Evolutionary conservation across 768 basidiomycete genomes (phyloP).

Genomic region (Suillus placidus): DNA sequence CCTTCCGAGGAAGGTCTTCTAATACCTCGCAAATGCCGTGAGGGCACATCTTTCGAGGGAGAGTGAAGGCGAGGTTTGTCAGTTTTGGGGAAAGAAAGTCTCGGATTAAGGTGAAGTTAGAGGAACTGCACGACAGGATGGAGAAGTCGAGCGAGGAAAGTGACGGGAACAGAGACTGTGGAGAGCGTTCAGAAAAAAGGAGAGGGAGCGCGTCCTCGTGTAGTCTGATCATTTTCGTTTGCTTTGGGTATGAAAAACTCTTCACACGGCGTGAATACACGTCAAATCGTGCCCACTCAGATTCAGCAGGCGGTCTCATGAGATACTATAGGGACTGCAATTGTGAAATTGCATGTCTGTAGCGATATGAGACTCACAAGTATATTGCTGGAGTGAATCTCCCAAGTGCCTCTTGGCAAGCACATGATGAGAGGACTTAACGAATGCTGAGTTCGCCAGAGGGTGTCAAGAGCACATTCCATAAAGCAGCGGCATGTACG

Average conservation of each 20-base stretch:
- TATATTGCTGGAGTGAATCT: constrained; percentile 19
- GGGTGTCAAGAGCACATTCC: constrained; percentile 34
- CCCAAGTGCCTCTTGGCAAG: constrained; percentile 29
- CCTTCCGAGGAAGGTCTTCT: constrained; percentile 26
- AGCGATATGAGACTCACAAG: constrained; percentile 24
- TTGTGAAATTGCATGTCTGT: background rate
- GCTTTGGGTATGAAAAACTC: constrained; percentile 27
- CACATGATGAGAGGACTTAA: constrained; percentile 33
- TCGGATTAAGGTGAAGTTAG: constrained; percentile 23
- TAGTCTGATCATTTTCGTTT: constrained; percentile 23
- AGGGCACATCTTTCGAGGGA: constrained; percentile 24
- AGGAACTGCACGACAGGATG: constrained; percentile 25
- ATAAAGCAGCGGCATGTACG: constrained; percentile 31
- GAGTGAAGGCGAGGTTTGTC: constrained; percentile 25
- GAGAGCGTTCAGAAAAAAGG: constrained; percentile 25
- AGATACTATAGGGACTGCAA: constrained; percentile 18
- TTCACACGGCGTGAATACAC: constrained; percentile 30
- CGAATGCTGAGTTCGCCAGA: constrained; percentile 34
- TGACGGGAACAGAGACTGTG: constrained; percentile 26
- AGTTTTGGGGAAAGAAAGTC: constrained; percentile 24
- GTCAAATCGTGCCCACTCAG: constrained; percentile 27
- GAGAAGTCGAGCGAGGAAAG: constrained; percentile 31
- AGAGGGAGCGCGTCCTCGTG: constrained; percentile 26
- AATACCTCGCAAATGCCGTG: constrained; percentile 26
- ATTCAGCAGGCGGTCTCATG: constrained; percentile 20